Evolutionary conservation across 179 eudicot genomes (phyloP), one percentile per base, ranked within the genome.

Genomic region (Carnegiea gigantea): DNA sequence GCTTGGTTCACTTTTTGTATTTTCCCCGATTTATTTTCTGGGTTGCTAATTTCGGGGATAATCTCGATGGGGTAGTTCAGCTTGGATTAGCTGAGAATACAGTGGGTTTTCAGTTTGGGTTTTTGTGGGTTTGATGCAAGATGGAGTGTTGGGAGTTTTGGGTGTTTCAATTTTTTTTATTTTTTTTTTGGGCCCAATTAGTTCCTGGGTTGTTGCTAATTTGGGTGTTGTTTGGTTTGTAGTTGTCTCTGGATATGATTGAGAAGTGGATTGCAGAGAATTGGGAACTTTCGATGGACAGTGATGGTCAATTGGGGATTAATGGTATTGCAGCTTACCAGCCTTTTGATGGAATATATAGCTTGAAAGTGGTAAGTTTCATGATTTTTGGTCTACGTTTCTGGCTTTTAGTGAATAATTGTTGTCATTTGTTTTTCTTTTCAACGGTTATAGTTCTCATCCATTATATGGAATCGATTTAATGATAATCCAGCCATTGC

Each of bases 231-330:
- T 77, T 72, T 76, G 36, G 26, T 68, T 86, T 82, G 84, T 67
- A 89, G 93, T 79, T 91, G 89, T 85, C 89, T 6, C 84, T 89
- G 85, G 95, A 92, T 89, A 85, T 92, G 88, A 88, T 92, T 60
- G 92, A 90, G 86, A 78, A 81, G 33, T 90, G 95, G 95, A 77
- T 92, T 49, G 67, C 84, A 20, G 83, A 83, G 72, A 86, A 90
- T 83, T 82, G 87, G 85, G 86, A 81, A 26, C 71, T 65, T 59
- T 84, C 84, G 38, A 83, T 85, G 44, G 82, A 43, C 2, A 57
- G 54, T 17, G 78, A 70, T 51, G 85, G 84, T 78, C 88, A 84
- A 70, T 79, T 88, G 85, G 86, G 86, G 48, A 82, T 89, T 10
- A 86, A 88, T 86, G 92, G 89, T 38, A 88, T 90, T 77, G 90